Conservation (phyloP, 2,329 filamentous ascomycete species). For the Kalmusia sp. region DNA sequence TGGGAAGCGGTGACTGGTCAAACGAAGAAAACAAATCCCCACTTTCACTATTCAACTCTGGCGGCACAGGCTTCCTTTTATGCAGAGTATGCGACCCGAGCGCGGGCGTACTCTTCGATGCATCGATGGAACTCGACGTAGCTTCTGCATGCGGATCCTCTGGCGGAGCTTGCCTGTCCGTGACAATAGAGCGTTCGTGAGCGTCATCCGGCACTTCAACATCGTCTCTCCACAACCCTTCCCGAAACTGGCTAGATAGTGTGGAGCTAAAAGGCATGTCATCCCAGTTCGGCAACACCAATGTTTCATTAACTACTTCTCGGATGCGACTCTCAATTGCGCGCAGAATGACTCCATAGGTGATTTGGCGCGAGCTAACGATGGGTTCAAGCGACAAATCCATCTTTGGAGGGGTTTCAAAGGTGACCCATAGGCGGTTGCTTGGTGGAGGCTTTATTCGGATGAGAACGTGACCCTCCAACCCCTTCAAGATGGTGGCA, state of each 20-base stretch:
- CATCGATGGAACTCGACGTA: background rate
- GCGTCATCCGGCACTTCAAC: background rate
- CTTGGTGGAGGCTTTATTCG: conserved; percentile 94
- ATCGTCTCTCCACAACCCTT: conserved; percentile 75
- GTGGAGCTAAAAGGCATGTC: conserved; percentile 91
- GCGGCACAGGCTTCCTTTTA: background rate
- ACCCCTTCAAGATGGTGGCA: conserved; percentile 80
- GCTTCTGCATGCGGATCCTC: background rate
- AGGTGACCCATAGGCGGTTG: conserved; percentile 95
- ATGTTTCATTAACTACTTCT: conserved; percentile 88
- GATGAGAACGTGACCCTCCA: conserved; percentile 84
- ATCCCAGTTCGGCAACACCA: conserved; percentile 95
- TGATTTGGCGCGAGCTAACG: conserved; percentile 93
- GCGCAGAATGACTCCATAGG: conserved; percentile 87
- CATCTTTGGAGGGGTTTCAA: conserved; percentile 92
- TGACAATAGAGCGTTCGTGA: background rate
- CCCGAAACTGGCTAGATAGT: conserved; percentile 76
- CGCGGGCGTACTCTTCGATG: conserved; percentile 1
- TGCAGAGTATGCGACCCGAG: background rate
- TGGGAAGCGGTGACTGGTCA: conserved; percentile 26
- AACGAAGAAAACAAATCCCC: conserved; percentile 32
- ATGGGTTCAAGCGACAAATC: conserved; percentile 95
- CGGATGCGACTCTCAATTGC: conserved; percentile 96
- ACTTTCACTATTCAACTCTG: background rate
- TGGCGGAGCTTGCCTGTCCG: background rate